Base-by-base conservation (phyloP, 2,329 filamentous ascomycete genomes). In the Colletotrichum siamense region DNA sequence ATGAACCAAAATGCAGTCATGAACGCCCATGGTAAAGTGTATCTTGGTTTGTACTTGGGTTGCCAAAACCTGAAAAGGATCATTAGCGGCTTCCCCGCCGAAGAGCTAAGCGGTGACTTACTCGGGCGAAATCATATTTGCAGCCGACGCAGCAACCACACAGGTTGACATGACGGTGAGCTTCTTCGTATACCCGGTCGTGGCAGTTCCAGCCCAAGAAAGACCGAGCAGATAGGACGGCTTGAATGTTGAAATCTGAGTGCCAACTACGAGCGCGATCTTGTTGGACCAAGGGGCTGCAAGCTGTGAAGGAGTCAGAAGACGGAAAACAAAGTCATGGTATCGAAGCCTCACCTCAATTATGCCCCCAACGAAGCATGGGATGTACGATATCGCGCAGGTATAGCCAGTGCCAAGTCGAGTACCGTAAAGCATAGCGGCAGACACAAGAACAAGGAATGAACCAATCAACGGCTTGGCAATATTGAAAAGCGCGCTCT, bases 91-190 rank as follows among this genome's bases (percentile, higher is more conserved):
- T 18, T 59, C 7, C 7, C 44, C 4, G 44, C n/a, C 4, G n/a
- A 2, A 49, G 44, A 12, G 4, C 18, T 52, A 8, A 13, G 18
- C 30, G 7, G 9, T n/a, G 22, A 77, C 80, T 77, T 73, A 81
- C 80, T 81, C 80, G 3, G 81, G 80, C 1, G 80, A 82, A 39
- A 82, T 80, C 79, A 82, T 82, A 63, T 82, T 80, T 12, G 79
- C 79, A 10, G 78, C 78, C 8, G 79, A 74, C 10, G 79, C 79
- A 10, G 79, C 78, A 16, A 80, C 76, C 34, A 80, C 69, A 24
- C 79, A 80, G 15, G 79, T 79, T 7, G 79, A 79, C 78, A 80
- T 79, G 18, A 80, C 71, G 49, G 71, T 76, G 3, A 80, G 77
- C 63, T 80, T 80, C 70, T 80, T 80, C 34, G 79, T 80, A 63